Conservation (phyloP, 176 grass and related monocot genomes). For the Urochloa ruziziensis region DNA sequence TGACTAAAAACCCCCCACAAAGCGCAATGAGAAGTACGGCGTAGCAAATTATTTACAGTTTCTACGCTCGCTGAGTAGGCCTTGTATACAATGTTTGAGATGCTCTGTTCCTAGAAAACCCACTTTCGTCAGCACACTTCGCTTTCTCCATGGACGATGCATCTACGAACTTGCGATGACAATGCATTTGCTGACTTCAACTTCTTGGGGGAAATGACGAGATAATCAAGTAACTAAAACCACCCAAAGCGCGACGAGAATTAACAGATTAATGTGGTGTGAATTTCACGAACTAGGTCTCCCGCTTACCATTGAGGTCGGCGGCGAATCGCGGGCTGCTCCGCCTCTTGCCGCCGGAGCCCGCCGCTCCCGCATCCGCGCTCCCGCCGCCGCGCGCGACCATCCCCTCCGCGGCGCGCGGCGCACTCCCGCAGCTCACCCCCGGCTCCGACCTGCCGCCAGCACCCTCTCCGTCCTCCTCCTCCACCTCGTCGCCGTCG, state of each 20-base stretch:
- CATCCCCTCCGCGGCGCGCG: too few species aligned
- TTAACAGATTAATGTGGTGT: background rate
- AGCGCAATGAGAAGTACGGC: background rate
- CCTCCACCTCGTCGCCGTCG: too few species aligned
- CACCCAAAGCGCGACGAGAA: too few species aligned
- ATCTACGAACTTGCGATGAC: background rate
- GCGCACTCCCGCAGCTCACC: too few species aligned
- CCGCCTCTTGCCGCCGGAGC: background rate
- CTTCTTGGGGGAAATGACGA: background rate
- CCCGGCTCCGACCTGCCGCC: too few species aligned
- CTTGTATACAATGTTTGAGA: too few species aligned
- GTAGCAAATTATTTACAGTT: too few species aligned
- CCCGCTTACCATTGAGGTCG: background rate
- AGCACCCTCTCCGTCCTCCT: too few species aligned
- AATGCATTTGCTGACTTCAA: background rate
- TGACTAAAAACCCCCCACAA: background rate
- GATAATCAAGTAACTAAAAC: background rate
- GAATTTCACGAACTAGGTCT: background rate
- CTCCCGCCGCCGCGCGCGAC: constrained; percentile 1
- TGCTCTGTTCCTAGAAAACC: background rate
- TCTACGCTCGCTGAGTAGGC: too few species aligned
- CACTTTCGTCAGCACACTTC: background rate
- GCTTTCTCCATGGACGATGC: background rate
- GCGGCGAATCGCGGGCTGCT: background rate
- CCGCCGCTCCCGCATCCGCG: background rate